Percentiles rank a stretch among this genome's conserved stretches.
phyloP scores from a whole-genome alignment of 2,329 filamentous ascomycete genomes.

The Colletotrichum tamarilloi region DNA sequence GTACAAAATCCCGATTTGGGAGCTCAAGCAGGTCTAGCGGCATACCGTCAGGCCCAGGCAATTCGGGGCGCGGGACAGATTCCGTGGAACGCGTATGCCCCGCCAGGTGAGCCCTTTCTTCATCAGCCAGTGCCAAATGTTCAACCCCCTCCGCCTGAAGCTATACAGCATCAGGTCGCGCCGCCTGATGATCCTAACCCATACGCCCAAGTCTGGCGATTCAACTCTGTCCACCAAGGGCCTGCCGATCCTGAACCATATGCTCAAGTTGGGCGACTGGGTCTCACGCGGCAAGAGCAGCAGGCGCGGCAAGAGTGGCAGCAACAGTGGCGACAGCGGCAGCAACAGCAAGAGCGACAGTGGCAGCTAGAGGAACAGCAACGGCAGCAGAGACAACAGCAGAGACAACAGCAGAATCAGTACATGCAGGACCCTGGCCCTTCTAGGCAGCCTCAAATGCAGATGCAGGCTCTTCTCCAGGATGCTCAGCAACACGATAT shows the following conservation, averaged over 20 bases:
- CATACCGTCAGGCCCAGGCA: too few species aligned
- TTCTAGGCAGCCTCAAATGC: neutral
- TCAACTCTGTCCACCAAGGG: too few species aligned
- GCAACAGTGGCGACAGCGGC: neutral
- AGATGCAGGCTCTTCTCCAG: neutral
- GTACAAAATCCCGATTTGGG: too few species aligned
- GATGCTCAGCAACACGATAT: neutral
- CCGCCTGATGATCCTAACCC: neutral
- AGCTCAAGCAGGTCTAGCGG: too few species aligned
- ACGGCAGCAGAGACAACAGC: neutral
- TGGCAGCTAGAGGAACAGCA: neutral
- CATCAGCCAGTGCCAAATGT: neutral
- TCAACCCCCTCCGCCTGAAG: neutral
- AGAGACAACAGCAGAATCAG: neutral
- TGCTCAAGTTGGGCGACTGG: too few species aligned
- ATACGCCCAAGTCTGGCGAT: too few species aligned
- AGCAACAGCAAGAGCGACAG: neutral
- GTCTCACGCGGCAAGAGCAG: too few species aligned
- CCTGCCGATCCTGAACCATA: too few species aligned
- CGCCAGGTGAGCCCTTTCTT: neutral
- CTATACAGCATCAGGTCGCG: neutral
- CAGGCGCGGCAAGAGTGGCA: neutral
- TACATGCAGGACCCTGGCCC: neutral
- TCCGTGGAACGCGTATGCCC: neutral
- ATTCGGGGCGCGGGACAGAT: neutral